phyloP scores from a whole-genome alignment of 176 grass and related monocot genomes.

The Paspalum notatum region DNA sequence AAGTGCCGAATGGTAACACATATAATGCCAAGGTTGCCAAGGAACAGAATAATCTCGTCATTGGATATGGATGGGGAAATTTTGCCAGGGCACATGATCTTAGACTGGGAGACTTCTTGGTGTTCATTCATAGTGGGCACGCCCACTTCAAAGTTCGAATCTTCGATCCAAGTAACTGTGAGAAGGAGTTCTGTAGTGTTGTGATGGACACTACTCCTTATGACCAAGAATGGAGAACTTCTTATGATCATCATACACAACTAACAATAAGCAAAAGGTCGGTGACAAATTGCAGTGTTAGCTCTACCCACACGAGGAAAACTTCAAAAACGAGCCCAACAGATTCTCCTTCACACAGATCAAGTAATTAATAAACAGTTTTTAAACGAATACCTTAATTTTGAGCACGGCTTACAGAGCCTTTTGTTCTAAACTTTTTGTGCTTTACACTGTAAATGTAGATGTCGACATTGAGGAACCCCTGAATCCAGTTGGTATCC shows the following conservation, averaged over 20 bases:
- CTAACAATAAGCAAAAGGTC: not conserved
- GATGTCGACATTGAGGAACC: not conserved
- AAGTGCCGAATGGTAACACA: constrained; percentile 34
- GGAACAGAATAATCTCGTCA: not conserved
- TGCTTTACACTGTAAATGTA: not conserved
- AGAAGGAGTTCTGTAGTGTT: constrained; percentile 38
- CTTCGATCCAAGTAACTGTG: constrained; percentile 36
- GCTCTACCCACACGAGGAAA: not conserved
- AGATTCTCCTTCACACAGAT: not conserved
- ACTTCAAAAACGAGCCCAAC: not conserved
- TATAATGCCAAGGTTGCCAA: constrained; percentile 38
- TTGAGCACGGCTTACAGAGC: not conserved
- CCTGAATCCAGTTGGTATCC: constrained; percentile 1
- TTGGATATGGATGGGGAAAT: constrained; percentile 45
- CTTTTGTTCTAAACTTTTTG: not conserved
- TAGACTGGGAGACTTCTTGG: constrained; percentile 34
- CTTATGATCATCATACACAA: not conserved
- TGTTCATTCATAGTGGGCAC: constrained; percentile 40
- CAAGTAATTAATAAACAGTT: constrained; percentile 3
- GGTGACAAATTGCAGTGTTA: not conserved
- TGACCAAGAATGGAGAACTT: not conserved
- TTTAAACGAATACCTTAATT: not conserved
- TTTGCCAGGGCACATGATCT: constrained; percentile 41
- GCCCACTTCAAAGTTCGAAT: constrained; percentile 49
- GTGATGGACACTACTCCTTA: not conserved